phyloP scores from a whole-genome alignment of 805 yeast genomes.

The Priceomyces castillae region DNA sequence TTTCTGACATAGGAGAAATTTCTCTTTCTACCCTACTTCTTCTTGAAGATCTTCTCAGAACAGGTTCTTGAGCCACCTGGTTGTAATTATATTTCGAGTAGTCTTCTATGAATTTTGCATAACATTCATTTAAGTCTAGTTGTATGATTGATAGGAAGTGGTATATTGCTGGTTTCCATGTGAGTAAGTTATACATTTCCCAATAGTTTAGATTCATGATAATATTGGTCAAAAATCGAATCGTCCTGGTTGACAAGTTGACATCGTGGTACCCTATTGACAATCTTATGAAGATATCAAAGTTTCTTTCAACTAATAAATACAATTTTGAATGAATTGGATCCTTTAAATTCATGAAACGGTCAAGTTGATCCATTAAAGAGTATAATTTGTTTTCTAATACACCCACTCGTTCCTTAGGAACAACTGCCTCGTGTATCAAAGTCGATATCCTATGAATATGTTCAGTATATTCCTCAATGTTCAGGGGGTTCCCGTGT shows the following conservation, averaged over 20 bases:
- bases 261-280: constrained; percentile 29
- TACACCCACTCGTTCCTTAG: constrained; percentile 11
- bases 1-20: constrained; percentile 8
- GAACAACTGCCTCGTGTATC: constrained; percentile 19
- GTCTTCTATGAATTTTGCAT: constrained; percentile 31
- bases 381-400: constrained; percentile 24
- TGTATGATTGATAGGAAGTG: constrained; percentile 38
- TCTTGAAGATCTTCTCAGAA: constrained; percentile 10
- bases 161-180: constrained; percentile 42
- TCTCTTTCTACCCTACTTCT: constrained; percentile 1
- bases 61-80: constrained; percentile 17
- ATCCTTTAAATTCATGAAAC: constrained; percentile 20
- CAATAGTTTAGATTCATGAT: constrained; percentile 41
- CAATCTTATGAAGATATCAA: constrained; percentile 37
- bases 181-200: constrained; percentile 41
- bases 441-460: constrained; percentile 28
- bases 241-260: constrained; percentile 31
- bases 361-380: constrained; percentile 24
- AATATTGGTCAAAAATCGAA: constrained; percentile 36
- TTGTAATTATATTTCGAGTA: constrained; percentile 27
- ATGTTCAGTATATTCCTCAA: constrained; percentile 39
- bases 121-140: constrained; percentile 41
- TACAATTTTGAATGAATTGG: constrained; percentile 33
- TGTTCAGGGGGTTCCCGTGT: constrained; percentile 26
- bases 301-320: constrained; percentile 35